These are phyloP conservation scores for Teratosphaeria pseudoeucalypti DNA, from an alignment of 2,329 filamentous ascomycete species.

Conservation along the genomic window DNA sequence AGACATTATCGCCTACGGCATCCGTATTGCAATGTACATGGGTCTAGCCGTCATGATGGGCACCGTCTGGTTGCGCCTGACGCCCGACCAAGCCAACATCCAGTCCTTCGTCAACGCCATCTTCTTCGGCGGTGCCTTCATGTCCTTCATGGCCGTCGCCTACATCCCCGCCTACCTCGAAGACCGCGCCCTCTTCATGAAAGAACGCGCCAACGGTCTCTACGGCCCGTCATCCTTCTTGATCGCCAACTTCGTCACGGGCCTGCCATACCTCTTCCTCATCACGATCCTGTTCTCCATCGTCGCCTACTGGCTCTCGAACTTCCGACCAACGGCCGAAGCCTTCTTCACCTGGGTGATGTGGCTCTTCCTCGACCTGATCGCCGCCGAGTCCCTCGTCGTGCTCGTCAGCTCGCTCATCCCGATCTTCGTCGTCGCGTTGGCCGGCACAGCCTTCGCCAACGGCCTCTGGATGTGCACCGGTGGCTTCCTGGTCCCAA, in stretches of 20 bases:
- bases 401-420: conserved; percentile 64
- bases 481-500: conserved; percentile 64
- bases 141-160: conserved; percentile 53
- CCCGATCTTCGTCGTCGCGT: conserved; percentile 67
- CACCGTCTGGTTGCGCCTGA: conserved; percentile 70
- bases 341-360: conserved; percentile 71
- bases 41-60: conserved; percentile 78
- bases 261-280: conserved; percentile 69
- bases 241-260: conserved; percentile 70
- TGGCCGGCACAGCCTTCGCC: conserved; percentile 72
- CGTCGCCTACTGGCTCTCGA: conserved; percentile 69
- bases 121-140: conserved; percentile 43
- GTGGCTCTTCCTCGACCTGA: conserved; percentile 75
- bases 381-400: conserved; percentile 73
- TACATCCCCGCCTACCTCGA: conserved; percentile 80
- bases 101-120: conserved; percentile 76
- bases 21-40: conserved; percentile 73
- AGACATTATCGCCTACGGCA: conserved; percentile 74
- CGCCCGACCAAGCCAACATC: conserved; percentile 59
- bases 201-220: conserved; percentile 72
- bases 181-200: conserved; percentile 60
- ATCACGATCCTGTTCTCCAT: conserved; percentile 66
- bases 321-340: conserved; percentile 54
- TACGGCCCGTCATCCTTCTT: conserved; percentile 58
- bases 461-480: conserved; percentile 89